Conservation (phyloP, 2,329 filamentous ascomycete species). For the Calonectria pteridis region DNA sequence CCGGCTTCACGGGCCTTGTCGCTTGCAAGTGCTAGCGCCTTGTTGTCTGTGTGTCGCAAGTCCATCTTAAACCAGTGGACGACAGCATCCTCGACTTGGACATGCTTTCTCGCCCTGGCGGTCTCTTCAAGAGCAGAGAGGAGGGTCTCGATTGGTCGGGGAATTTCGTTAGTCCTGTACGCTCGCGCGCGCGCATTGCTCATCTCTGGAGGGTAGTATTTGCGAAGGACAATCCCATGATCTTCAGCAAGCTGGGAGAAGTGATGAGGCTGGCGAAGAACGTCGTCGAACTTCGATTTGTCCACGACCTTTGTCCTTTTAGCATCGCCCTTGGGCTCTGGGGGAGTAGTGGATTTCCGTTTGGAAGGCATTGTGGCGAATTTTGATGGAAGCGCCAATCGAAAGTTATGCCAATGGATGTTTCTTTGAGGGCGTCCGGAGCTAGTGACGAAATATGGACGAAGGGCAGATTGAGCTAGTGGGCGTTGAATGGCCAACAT, state of each 20-base stretch:
- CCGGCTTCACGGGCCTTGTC: conserved; percentile 73
- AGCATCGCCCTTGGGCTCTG: conserved; percentile 39
- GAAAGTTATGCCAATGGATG: neutral
- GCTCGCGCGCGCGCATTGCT: conserved; percentile 80
- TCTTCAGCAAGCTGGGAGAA: conserved; percentile 60
- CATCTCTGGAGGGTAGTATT: conserved; percentile 91
- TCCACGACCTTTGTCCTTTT: conserved; percentile 51
- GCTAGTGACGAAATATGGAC: neutral
- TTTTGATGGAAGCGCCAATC: neutral
- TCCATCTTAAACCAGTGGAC: conserved; percentile 95
- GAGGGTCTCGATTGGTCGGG: conserved; percentile 80
- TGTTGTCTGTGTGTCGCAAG: conserved; percentile 80
- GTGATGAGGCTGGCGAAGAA: conserved; percentile 60
- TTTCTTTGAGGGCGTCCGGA: neutral
- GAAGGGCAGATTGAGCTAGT: neutral
- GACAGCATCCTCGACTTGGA: conserved; percentile 71
- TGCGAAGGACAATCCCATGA: conserved; percentile 74
- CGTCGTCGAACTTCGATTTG: conserved; percentile 42
- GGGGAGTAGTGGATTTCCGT: conserved; percentile 42
- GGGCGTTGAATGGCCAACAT: neutral
- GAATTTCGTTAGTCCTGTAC: conserved; percentile 78
- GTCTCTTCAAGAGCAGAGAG: conserved; percentile 73
- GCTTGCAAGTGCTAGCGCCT: conserved; percentile 74
- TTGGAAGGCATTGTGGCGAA: conserved; percentile 49
- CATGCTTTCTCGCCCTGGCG: conserved; percentile 60